Conservation (phyloP, 257 asterid genomes). For the Jacaranda copaia region DNA sequence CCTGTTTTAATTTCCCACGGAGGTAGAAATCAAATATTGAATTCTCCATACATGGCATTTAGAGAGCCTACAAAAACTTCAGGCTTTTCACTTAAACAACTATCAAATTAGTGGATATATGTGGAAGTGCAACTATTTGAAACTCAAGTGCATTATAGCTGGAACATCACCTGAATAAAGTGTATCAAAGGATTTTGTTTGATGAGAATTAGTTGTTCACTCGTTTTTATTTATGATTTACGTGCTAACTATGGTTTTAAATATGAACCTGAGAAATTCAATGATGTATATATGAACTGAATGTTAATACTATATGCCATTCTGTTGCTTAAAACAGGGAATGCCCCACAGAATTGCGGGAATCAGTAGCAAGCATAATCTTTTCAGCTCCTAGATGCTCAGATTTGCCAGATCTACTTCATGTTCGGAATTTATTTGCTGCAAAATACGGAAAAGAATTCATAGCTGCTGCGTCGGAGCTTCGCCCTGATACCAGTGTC, state of each 20-base stretch:
- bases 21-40: not conserved
- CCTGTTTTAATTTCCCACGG: not conserved
- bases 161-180: not conserved
- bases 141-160: not conserved
- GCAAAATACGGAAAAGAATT: conserved; percentile 95
- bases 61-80: not conserved
- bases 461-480: conserved; percentile 90
- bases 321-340: conserved; percentile 61
- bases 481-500: conserved; percentile 93
- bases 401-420: conserved; percentile 87
- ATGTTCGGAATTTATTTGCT: conserved; percentile 75
- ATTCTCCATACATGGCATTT: not conserved
- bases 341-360: conserved; percentile 82
- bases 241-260: not conserved
- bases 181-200: not conserved
- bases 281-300: not conserved
- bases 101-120: not conserved
- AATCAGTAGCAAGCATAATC: conserved; percentile 95
- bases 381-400: conserved; percentile 97
- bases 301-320: conserved; percentile 13
- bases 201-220: not conserved
- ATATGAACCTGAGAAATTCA: conserved; percentile 9
- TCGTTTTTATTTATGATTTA: not conserved
- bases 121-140: not conserved
- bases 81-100: not conserved